phyloP scores from a whole-genome alignment of 371 early-diverging fungal genomes.

The Choanephora cucurbitarum region DNA sequence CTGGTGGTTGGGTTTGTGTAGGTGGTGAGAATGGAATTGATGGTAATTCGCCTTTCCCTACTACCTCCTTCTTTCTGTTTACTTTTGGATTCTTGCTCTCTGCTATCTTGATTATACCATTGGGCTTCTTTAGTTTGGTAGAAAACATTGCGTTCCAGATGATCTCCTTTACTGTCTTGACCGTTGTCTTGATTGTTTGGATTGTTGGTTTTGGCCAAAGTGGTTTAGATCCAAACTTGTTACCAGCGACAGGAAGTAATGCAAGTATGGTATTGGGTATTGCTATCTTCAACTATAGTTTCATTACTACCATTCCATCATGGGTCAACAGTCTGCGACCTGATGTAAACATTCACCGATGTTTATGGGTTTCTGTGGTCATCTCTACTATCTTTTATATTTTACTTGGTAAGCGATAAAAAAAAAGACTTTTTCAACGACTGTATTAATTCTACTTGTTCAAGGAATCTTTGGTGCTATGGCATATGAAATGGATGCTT shows the following conservation, averaged over 20 bases:
- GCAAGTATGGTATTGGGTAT: slow-evolving; percentile 57
- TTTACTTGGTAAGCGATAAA: slow-evolving; percentile 31
- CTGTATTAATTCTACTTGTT: neutral
- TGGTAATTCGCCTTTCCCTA: slow-evolving; percentile 49
- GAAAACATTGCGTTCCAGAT: slow-evolving; percentile 63
- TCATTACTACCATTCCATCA: slow-evolving; percentile 63
- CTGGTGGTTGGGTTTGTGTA: slow-evolving; percentile 49
- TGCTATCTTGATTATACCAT: slow-evolving; percentile 54
- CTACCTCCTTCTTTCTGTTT: slow-evolving; percentile 53
- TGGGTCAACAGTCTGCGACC: slow-evolving; percentile 62
- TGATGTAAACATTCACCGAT: slow-evolving; percentile 54
- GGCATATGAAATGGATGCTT: slow-evolving; percentile 53
- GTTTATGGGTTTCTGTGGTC: slow-evolving; percentile 49
- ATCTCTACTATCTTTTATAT: slow-evolving; percentile 56
- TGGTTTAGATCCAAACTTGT: slow-evolving; percentile 45
- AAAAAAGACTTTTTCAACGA: neutral
- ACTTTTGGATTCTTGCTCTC: slow-evolving; percentile 56
- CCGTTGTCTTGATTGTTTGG: slow-evolving; percentile 57
- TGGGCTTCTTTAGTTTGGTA: slow-evolving; percentile 57
- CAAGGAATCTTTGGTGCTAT: slow-evolving; percentile 57
- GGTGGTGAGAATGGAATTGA: slow-evolving; percentile 4
- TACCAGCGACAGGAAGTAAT: slow-evolving; percentile 52
- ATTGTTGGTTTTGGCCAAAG: slow-evolving; percentile 53
- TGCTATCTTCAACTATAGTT: slow-evolving; percentile 64
- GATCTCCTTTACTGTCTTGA: slow-evolving; percentile 49